Conservation (phyloP, 306 rosid genomes). For the Ormosia semicastrata region DNA sequence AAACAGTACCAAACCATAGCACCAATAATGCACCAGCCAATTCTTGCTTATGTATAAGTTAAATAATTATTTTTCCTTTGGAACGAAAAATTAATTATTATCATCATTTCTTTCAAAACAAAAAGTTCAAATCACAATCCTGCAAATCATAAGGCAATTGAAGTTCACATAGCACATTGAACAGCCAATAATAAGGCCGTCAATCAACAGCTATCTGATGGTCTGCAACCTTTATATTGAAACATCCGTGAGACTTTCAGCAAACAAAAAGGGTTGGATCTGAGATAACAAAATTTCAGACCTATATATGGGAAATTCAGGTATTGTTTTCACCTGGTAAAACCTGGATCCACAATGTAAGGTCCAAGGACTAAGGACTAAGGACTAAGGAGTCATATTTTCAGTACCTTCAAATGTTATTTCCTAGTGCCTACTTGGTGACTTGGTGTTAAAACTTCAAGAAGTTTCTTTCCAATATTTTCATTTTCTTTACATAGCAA, state of each 20-base stretch:
- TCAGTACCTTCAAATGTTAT: slow-evolving; percentile 4
- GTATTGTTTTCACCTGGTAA: not conserved
- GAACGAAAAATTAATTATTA: not conserved
- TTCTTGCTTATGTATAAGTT: not conserved
- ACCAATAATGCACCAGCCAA: slow-evolving; percentile 7
- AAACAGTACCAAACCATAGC: slow-evolving; percentile 8
- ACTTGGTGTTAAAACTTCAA: not conserved
- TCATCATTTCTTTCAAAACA: not conserved
- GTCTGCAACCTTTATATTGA: not conserved
- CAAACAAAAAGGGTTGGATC: not conserved
- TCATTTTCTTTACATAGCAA: not conserved
- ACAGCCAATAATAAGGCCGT: not conserved
- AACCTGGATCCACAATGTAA: not conserved
- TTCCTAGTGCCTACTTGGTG: not conserved
- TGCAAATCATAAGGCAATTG: not conserved
- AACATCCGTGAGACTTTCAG: not conserved
- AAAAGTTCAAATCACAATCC: not conserved
- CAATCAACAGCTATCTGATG: not conserved
- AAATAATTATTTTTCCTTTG: not conserved
- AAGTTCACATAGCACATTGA: not conserved
- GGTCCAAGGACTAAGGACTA: not conserved
- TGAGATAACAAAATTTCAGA: not conserved
- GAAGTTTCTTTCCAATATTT: not conserved
- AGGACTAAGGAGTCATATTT: not conserved
- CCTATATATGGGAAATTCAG: not conserved